Percentiles rank a stretch among this genome's conserved stretches.
Conservation (phyloP, 257 asterid species). For the Solanum sparsipilum region DNA sequence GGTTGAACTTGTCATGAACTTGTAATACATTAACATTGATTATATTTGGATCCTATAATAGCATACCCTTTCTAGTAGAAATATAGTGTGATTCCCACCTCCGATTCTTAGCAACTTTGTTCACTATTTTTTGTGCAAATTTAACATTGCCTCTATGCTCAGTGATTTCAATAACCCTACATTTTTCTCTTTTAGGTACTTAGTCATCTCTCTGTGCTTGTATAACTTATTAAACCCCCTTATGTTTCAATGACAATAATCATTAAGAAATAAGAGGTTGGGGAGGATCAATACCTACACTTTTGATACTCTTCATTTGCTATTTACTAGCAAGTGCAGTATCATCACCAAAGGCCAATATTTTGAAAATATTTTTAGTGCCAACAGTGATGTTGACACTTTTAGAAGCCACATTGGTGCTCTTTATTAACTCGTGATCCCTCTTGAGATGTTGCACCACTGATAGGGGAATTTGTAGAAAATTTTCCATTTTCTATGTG, state of each 20-base stretch:
- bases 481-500: not conserved
- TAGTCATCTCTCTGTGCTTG: not conserved
- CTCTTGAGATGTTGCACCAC: not conserved
- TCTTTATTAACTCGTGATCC: not conserved
- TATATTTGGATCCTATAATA: not conserved
- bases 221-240: not conserved
- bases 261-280: not conserved
- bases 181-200: not conserved
- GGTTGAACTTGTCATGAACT: not conserved
- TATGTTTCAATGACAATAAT: not conserved
- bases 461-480: not conserved
- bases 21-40: not conserved
- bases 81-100: not conserved
- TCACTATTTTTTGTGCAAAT: not conserved
- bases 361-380: not conserved
- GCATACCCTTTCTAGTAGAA: not conserved
- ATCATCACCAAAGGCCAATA: not conserved
- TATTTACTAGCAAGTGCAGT: not conserved
- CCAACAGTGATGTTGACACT: not conserved
- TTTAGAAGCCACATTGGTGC: not conserved
- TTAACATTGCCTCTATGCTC: not conserved
- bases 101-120: not conserved
- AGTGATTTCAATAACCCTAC: not conserved
- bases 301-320: not conserved
- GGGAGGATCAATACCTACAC: not conserved